A percentile compares a stretch with the other conserved stretches of the same genome.
These are phyloP conservation scores for Helotiales sp. DNA, from an alignment of 2,329 filamentous ascomycete species.

Conservation along the genomic window DNA sequence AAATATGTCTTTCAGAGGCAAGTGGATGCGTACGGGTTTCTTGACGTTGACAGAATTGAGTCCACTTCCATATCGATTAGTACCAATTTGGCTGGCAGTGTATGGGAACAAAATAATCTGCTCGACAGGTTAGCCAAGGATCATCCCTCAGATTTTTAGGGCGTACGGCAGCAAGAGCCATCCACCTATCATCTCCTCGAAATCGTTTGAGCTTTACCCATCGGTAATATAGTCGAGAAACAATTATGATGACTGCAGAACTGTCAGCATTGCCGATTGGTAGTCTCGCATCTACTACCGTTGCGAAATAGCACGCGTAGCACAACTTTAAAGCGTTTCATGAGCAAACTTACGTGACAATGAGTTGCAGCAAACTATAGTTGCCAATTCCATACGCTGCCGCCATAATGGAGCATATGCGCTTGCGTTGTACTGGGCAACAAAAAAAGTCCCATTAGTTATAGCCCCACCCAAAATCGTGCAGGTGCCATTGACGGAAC, in stretches of 20 bases:
- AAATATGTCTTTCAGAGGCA: too few relatives aligned
- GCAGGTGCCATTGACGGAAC: conserved; percentile 20
- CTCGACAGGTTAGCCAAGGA: conserved; percentile 7
- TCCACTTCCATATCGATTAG: conserved; percentile 30
- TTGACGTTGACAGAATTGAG: conserved; percentile 30
- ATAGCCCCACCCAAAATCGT: conserved; percentile 17
- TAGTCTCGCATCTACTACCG: conserved; percentile 14
- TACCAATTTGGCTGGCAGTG: conserved; percentile 28
- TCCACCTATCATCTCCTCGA: conserved; percentile 33
- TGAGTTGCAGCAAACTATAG: conserved; percentile 28
- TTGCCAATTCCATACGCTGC: conserved; percentile 30
- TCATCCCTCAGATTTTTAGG: neutral
- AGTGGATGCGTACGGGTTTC: too few relatives aligned
- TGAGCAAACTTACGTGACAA: conserved; percentile 27
- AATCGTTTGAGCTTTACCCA: conserved; percentile 28
- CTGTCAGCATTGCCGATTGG: conserved; percentile 7
- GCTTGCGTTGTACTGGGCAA: conserved; percentile 27
- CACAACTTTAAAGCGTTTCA: neutral
- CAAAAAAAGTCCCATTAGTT: conserved; percentile 25
- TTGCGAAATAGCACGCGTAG: conserved; percentile 14
- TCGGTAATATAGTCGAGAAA: conserved; percentile 30
- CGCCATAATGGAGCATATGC: conserved; percentile 28
- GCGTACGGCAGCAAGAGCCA: conserved; percentile 32
- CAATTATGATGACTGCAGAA: conserved; percentile 27
- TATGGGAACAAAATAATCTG: conserved; percentile 31